Percentiles rank a stretch among this genome's conserved stretches.
Conservation (phyloP, 768 basidiomycete genomes). For the Mycena olivaceomarginata region DNA sequence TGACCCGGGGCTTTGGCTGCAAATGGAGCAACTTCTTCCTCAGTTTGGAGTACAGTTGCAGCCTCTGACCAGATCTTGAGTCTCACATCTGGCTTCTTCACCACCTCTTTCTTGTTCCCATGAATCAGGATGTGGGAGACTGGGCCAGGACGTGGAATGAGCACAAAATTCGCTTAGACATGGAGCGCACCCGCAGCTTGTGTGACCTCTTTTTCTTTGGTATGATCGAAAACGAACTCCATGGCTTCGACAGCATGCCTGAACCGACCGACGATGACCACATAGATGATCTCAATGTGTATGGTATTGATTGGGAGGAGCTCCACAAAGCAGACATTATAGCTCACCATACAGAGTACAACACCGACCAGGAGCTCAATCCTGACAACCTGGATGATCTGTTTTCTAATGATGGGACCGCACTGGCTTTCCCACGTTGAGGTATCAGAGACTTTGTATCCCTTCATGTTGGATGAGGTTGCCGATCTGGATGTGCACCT, state of each 20-base stretch:
- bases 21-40: no score
- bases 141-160: not conserved
- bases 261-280: not conserved
- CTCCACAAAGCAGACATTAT: conserved; percentile 17
- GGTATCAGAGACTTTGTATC: conserved; percentile 8
- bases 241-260: not conserved
- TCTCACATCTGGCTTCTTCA: not conserved
- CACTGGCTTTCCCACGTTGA: conserved; percentile 32
- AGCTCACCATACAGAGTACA: conserved; percentile 13
- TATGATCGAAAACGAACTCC: not conserved
- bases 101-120: not conserved
- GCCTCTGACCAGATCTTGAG: not conserved
- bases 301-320: conserved; percentile 28
- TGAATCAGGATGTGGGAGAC: not conserved
- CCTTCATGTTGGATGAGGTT: not conserved
- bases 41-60: not conserved
- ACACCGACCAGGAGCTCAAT: not conserved
- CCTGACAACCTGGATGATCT: conserved; percentile 3
- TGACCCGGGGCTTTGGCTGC: not conserved
- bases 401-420: conserved; percentile 29
- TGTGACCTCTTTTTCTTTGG: not conserved
- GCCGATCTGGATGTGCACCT: not conserved
- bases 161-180: not conserved
- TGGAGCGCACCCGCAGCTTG: not conserved
- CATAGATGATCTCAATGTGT: conserved; percentile 12